Conservation (phyloP, 2,329 filamentous ascomycete genomes). For the Penicillium sp. region DNA sequence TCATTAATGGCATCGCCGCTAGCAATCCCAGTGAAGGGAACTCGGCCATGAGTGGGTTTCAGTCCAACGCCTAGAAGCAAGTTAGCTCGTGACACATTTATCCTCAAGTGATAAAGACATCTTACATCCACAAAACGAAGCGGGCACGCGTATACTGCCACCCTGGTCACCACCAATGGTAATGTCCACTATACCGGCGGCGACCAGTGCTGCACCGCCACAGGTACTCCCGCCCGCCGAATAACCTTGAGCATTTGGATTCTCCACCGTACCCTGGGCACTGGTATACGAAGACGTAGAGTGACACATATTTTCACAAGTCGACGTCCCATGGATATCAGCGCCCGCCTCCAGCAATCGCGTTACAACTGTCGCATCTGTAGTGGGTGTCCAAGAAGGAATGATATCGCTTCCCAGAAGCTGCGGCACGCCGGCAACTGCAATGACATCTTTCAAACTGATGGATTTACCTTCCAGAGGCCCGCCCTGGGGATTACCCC, state of each 20-base stretch:
- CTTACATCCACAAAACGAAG: constrained; percentile 47
- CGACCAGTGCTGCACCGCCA: constrained; percentile 31
- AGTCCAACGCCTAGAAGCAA: constrained; percentile 40
- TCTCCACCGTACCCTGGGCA: constrained; percentile 31
- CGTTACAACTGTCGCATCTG: constrained; percentile 56
- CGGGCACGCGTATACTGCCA: constrained; percentile 35
- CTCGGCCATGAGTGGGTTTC: constrained; percentile 54
- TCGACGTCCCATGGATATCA: constrained; percentile 51
- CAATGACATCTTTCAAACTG: constrained; percentile 57
- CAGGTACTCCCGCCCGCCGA: constrained; percentile 33
- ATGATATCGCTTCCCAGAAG: constrained; percentile 55
- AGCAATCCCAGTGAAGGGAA: constrained; percentile 54
- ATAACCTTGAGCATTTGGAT: constrained; percentile 31
- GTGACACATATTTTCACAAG: constrained; percentile 55
- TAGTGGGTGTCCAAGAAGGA: constrained; percentile 51
- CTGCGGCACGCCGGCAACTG: constrained; percentile 55
- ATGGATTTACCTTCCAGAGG: constrained; percentile 48
- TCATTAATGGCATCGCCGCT: constrained; percentile 54
- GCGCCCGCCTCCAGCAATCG: constrained; percentile 54
- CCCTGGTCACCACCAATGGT: constrained; percentile 37
- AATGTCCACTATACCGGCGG: constrained; percentile 29
- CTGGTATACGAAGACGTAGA: constrained; percentile 33
- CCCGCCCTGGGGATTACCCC: constrained; percentile 30
- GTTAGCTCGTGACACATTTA: background rate
- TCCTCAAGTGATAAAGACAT: background rate